Evolutionary conservation across 305 asterid genomes (phyloP).

Genomic region (Striga hermonthica): DNA sequence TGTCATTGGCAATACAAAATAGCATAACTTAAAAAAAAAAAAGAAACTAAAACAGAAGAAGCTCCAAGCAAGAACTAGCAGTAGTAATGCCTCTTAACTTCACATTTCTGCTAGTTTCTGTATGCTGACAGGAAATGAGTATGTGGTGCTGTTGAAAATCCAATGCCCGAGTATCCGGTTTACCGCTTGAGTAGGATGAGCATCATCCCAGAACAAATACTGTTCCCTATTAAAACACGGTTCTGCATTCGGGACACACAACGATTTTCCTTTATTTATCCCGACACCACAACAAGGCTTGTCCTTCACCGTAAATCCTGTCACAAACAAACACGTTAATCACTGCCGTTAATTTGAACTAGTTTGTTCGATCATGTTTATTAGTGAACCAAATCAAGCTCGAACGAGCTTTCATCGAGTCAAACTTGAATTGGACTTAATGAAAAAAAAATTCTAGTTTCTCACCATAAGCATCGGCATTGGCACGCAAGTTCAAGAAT

Average conservation of each 20-base stretch:
- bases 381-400: too few species aligned
- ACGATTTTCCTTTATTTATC: background rate
- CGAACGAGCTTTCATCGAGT: too few species aligned
- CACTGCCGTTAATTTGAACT: too few species aligned
- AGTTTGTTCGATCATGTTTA: too few species aligned
- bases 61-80: too few species aligned
- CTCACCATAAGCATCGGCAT: slow-evolving; percentile 28
- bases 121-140: background rate
- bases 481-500: slow-evolving; percentile 11
- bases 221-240: slow-evolving; percentile 24
- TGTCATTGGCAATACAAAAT: too few species aligned
- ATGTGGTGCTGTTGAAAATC: slow-evolving; percentile 18
- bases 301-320: slow-evolving; percentile 31
- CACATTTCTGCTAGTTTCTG: slow-evolving; percentile 16
- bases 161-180: slow-evolving; percentile 15
- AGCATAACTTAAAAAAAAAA: too few species aligned
- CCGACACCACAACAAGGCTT: slow-evolving; percentile 21
- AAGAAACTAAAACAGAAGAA: too few species aligned
- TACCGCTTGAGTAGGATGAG: slow-evolving; percentile 30
- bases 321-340: background rate
- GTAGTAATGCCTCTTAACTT: background rate
- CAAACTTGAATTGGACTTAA: too few species aligned
- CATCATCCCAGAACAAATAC: slow-evolving; percentile 28
- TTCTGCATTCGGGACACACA: background rate
- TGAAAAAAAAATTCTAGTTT: too few species aligned